These are phyloP conservation scores for Magnaporthiopsis rhizophila DNA, from an alignment of 2,329 filamentous ascomycete genomes.

Conservation along the genomic window DNA sequence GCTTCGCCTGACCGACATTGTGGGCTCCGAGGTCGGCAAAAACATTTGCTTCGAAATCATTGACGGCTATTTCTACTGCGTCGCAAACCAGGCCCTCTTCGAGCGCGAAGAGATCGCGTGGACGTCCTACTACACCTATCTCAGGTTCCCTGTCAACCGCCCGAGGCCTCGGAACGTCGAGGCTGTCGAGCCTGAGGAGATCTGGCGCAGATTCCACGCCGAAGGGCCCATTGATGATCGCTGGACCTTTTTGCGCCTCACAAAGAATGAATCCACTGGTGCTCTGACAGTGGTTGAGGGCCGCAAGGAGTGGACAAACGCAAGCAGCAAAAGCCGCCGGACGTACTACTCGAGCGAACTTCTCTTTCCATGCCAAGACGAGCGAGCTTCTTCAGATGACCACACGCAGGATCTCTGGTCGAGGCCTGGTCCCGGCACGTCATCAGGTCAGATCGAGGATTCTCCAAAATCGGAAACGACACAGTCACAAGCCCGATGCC, in stretches of 20 bases:
- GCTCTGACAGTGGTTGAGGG: constrained; percentile 56
- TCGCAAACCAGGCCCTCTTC: constrained; percentile 58
- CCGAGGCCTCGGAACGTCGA: constrained; percentile 32
- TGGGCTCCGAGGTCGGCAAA: constrained; percentile 56
- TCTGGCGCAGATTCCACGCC: constrained; percentile 58
- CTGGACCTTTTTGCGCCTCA: constrained; percentile 60
- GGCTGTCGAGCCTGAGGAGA: constrained; percentile 33
- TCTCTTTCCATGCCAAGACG: constrained; percentile 25
- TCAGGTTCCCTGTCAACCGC: constrained; percentile 49
- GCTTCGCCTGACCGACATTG: constrained; percentile 48
- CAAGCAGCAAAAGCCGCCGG: constrained; percentile 48
- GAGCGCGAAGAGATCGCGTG: constrained; percentile 57
- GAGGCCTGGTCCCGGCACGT: no score
- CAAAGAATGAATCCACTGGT: constrained; percentile 50
- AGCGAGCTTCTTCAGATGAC: neutral
- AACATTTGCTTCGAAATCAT: constrained; percentile 67
- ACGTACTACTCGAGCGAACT: constrained; percentile 57
- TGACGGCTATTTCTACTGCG: constrained; percentile 56
- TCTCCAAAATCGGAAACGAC: neutral
- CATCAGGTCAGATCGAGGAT: neutral
- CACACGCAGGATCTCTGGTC: neutral
- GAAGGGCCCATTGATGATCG: constrained; percentile 68
- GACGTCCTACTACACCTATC: constrained; percentile 62
- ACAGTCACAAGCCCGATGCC: constrained; percentile 22
- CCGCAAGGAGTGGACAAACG: constrained; percentile 54